phyloP scores from a whole-genome alignment of 2,329 filamentous ascomycete genomes.

The Pestalotiopsis sp. region DNA sequence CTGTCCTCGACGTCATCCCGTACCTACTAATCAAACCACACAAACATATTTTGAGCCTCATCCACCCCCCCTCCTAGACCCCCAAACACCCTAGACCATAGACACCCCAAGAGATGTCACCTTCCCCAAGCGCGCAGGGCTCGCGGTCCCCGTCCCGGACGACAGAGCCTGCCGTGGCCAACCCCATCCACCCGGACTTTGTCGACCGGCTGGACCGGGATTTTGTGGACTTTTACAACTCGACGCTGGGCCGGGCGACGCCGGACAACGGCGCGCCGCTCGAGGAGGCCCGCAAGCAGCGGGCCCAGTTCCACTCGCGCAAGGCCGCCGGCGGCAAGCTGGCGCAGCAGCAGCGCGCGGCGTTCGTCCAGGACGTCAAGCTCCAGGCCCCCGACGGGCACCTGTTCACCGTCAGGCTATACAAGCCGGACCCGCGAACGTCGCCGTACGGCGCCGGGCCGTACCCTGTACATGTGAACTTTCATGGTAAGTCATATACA shows the following conservation, averaged over 20 bases:
- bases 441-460: slow-evolving; percentile 9
- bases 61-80: no score
- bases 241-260: background rate
- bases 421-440: slow-evolving; percentile 5
- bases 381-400: slow-evolving; percentile 3
- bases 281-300: background rate
- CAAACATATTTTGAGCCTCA: no score
- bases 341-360: background rate
- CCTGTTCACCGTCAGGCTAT: slow-evolving; percentile 7
- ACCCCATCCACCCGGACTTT: slow-evolving; percentile 12
- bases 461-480: slow-evolving; percentile 13
- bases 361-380: slow-evolving; percentile 6
- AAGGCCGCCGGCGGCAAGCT: background rate
- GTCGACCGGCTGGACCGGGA: slow-evolving; percentile 4
- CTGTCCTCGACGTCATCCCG: slow-evolving; percentile 2
- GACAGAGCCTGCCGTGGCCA: background rate
- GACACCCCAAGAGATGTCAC: background rate
- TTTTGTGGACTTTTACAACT: slow-evolving; percentile 12
- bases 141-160: background rate
- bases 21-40: slow-evolving; percentile 1
- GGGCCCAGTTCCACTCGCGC: background rate
- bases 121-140: slow-evolving; percentile 1
- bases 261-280: background rate
- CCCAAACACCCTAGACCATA: no score
- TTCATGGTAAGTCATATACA: background rate